phyloP scores from a whole-genome alignment of 2,329 filamentous ascomycete species.

The Cercospora berteroae region DNA sequence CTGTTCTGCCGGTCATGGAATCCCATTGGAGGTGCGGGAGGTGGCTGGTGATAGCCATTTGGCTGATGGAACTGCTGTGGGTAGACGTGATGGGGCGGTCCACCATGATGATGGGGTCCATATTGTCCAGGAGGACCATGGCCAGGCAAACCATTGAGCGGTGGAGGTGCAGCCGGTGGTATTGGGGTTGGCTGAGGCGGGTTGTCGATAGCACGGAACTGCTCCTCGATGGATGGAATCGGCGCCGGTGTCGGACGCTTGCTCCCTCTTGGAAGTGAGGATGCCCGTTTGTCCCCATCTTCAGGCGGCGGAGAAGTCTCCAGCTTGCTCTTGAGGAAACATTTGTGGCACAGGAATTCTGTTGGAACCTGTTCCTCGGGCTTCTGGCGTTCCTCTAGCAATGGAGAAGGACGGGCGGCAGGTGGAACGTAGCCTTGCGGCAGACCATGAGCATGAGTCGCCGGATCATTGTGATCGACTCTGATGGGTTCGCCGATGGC shows the following conservation, averaged over 20 bases:
- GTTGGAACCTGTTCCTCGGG: slow-evolving; percentile 18
- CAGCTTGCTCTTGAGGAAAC: slow-evolving; percentile 48
- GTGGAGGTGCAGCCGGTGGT: slow-evolving; percentile 19
- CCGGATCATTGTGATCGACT: slow-evolving; percentile 24
- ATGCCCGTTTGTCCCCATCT: slow-evolving; percentile 26
- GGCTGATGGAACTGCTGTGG: slow-evolving; percentile 29
- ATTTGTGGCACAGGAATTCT: slow-evolving; percentile 49
- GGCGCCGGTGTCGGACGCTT: slow-evolving; percentile 21
- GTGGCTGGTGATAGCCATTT: slow-evolving; percentile 27
- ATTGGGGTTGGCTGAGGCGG: slow-evolving; percentile 22
- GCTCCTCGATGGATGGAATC: slow-evolving; percentile 26
- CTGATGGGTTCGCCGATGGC: slow-evolving; percentile 14
- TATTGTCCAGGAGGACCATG: slow-evolving; percentile 20
- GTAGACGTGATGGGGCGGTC: slow-evolving; percentile 27
- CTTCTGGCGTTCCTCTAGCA: slow-evolving; percentile 17
- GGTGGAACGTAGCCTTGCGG: slow-evolving; percentile 29
- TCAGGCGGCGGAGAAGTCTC: slow-evolving; percentile 39
- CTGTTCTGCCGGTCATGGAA: slow-evolving; percentile 30
- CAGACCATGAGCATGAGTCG: slow-evolving; percentile 29
- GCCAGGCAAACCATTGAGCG: slow-evolving; percentile 15
- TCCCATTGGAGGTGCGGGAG: slow-evolving; percentile 12
- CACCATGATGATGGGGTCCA: slow-evolving; percentile 11
- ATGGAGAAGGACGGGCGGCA: slow-evolving; percentile 20
- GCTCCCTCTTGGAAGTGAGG: slow-evolving; percentile 29
- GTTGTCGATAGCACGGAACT: slow-evolving; percentile 33